Evolutionary conservation across 177 flowering plant genomes (phyloP), one percentile per base, ranked within the genome.

Genomic region (Vitis hybrid): DNA sequence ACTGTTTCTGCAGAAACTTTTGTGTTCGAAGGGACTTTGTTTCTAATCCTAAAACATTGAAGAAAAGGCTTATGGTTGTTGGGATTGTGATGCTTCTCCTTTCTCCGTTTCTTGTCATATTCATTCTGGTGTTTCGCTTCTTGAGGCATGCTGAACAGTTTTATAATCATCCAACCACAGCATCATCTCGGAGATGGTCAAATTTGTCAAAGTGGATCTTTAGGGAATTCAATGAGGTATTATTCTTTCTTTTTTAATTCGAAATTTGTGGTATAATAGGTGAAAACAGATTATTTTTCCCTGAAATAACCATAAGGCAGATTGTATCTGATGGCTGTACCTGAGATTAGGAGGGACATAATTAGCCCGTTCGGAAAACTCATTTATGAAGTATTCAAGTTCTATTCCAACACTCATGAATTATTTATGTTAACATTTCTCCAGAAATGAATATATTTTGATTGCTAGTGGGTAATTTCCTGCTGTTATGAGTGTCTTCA

Each of bases 161-260:
- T 69, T 96, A 92, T 76, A 90, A 96, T 70, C 95, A 94, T 79
- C 99, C 98, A 63, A 93, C 94, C 74, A 90, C 89, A 2, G 98
- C 95, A 71, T 94, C 95, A 68, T 91, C 98, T 62, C 84, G 93
- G 73, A 84, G 94, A 73, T 96, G 99, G 99, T 96, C 99, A 58
- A 96, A 91, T 79, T 84, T 96, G 79, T 87, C 99, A 65, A 92
- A 79, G 74, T 96, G 99, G 98, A 88, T 91, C 17, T 90, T 93
- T 79, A 85, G 99, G 75, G 98, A 96, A 84, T 94, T 84, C 75
- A 96, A 96, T 70, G 99, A 96, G 99, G 99, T 92, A 89, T n/a
- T 50, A 18, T n/a, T 59, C 15, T 32, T 10, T 14, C 2, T 18
- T 54, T 20, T 65, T 4, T 53, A 9, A 9, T 20, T 49, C 64